Conservation (phyloP, 345 rosid species). For the Toxicodendron radicans region DNA sequence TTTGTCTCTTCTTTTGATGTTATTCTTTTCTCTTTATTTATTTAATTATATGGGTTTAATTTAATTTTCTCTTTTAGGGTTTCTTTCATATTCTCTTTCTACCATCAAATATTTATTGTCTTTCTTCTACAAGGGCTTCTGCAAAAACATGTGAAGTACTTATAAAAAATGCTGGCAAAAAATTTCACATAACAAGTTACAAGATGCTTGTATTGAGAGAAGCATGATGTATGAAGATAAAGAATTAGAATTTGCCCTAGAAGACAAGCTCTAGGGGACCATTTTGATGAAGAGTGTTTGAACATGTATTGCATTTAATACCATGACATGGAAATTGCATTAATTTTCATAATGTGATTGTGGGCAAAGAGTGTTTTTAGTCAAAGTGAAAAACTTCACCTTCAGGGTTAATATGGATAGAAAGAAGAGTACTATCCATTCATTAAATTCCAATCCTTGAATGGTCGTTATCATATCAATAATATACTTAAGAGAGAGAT, state of each 20-base stretch:
- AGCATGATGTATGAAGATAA: too few species aligned
- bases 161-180: constrained; percentile 7
- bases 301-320: neutral
- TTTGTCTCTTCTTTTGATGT: constrained; percentile 39
- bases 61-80: neutral
- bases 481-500: too few species aligned
- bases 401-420: neutral
- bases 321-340: neutral
- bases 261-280: neutral
- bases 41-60: neutral
- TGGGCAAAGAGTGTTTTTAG: neutral
- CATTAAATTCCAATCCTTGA: neutral
- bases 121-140: neutral
- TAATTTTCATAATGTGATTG: neutral
- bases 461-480: neutral
- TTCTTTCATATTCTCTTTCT: constrained; percentile 12
- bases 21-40: constrained; percentile 19
- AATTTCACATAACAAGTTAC: constrained; percentile 4
- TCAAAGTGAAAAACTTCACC: constrained; percentile 1
- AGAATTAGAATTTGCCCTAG: too few species aligned
- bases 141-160: constrained; percentile 3
- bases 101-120: neutral
- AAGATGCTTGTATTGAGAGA: neutral
- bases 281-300: neutral
- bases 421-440: too few species aligned